Conservation (phyloP, 225 moss, liverwort and hornwort species). For the Bryoerythrophyllum caledonicum region DNA sequence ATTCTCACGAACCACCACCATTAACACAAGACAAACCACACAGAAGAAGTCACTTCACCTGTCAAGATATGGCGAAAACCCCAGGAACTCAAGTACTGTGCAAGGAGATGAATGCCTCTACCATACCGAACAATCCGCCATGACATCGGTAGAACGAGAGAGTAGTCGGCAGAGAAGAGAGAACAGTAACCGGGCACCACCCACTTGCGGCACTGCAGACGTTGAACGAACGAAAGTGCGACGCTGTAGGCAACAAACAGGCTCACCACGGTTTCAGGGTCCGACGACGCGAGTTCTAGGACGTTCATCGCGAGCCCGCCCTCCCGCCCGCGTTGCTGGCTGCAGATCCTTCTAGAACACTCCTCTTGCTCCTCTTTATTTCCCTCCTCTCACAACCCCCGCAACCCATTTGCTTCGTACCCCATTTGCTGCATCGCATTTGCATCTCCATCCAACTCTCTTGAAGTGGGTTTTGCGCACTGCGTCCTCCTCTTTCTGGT, state of each 20-base stretch:
- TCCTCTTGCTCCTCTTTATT: conserved; percentile 1
- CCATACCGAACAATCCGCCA: too few relatives aligned
- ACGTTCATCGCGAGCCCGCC: conserved; percentile 6
- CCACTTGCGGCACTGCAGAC: neutral
- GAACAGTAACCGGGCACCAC: too few relatives aligned
- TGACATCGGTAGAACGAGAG: too few relatives aligned
- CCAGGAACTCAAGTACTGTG: too few relatives aligned
- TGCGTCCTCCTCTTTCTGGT: conserved; percentile 9
- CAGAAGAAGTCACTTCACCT: too few relatives aligned
- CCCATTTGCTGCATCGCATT: too few relatives aligned
- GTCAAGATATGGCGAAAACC: too few relatives aligned
- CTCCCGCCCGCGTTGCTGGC: too few relatives aligned
- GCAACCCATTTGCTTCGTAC: neutral
- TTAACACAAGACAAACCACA: too few relatives aligned
- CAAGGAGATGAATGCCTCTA: too few relatives aligned
- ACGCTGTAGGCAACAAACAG: neutral
- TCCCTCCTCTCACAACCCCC: neutral
- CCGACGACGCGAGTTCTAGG: conserved; percentile 22
- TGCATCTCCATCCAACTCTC: neutral
- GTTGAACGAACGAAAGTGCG: neutral
- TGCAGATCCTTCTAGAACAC: conserved; percentile 24
- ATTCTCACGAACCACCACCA: too few relatives aligned
- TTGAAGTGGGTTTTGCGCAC: neutral
- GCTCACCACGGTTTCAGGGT: conserved; percentile 35
- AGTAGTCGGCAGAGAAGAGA: too few relatives aligned